Evolutionary conservation across 495 filamentous ascomycete genomes (phyloP).

Genomic region (Rostrohypoxylon terebratum): DNA sequence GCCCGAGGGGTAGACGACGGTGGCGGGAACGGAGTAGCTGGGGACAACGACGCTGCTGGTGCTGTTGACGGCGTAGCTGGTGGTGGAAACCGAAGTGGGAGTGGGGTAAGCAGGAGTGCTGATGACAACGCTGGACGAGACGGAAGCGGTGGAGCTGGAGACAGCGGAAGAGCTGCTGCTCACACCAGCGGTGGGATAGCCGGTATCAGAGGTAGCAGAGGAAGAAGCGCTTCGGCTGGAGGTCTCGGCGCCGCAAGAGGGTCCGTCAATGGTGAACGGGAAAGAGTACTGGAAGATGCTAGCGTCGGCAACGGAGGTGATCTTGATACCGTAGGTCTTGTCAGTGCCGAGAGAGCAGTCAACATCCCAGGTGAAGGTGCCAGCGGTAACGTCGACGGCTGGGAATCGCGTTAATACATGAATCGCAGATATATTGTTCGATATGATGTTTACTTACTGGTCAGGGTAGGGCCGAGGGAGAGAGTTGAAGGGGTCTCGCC

Average conservation of each 20-base stretch:
- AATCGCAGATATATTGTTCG: background rate
- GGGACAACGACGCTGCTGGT: conserved; percentile 31
- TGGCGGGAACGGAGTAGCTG: background rate
- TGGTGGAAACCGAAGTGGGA: conserved; percentile 30
- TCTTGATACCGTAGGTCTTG: conserved; percentile 59
- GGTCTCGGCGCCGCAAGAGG: conserved; percentile 37
- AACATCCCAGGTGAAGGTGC: conserved; percentile 56
- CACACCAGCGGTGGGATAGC: conserved; percentile 15
- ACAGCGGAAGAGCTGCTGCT: conserved; percentile 15
- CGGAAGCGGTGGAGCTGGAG: conserved; percentile 1
- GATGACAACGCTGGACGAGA: background rate
- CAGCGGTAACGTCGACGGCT: conserved; percentile 49
- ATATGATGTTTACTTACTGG: conserved; percentile 50
- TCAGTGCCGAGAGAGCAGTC: conserved; percentile 51
- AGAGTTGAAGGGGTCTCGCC: conserved; percentile 50
- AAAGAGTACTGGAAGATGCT: conserved; percentile 63
- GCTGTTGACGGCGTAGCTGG: conserved; percentile 24
- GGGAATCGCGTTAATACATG: conserved; percentile 24
- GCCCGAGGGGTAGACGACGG: conserved; percentile 6
- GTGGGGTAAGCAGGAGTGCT: conserved; percentile 33
- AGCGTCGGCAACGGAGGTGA: conserved; percentile 51
- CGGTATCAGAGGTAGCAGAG: background rate
- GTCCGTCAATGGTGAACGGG: conserved; percentile 59
- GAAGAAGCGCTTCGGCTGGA: conserved; percentile 13
- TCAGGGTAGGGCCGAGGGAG: conserved; percentile 47